A percentile compares a stretch with the other conserved stretches of the same genome.
Evolutionary conservation across 768 basidiomycete species (phyloP).

Genomic region (Mycena epipterygia): DNA sequence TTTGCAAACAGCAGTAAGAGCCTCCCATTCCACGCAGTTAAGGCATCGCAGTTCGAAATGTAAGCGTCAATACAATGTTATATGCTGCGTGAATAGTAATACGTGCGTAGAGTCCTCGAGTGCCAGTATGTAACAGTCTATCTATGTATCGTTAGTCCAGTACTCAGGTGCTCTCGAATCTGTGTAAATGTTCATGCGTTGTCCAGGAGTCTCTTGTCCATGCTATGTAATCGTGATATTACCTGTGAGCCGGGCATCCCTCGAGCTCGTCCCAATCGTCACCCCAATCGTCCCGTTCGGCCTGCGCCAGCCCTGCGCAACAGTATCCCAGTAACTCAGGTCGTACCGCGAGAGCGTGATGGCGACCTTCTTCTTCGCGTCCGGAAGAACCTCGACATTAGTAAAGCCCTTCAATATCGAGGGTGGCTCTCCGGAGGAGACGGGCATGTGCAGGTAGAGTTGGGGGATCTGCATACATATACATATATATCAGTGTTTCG

Average conservation of each 20-base stretch:
- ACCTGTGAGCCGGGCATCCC: constrained; percentile 69
- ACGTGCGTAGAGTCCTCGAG: too few relatives aligned
- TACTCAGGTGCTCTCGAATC: too few relatives aligned
- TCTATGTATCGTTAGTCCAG: too few relatives aligned
- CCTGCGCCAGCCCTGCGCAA: constrained; percentile 79
- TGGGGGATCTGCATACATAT: constrained; percentile 69
- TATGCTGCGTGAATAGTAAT: too few relatives aligned
- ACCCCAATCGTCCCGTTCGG: constrained; percentile 75
- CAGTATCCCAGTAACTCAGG: constrained; percentile 83
- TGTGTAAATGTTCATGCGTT: too few relatives aligned
- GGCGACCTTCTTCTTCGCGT: constrained; percentile 59
- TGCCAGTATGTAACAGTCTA: too few relatives aligned
- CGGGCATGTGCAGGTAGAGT: constrained; percentile 79
- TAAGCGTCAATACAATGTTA: too few relatives aligned
- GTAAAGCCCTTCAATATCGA: constrained; percentile 80
- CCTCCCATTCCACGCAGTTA: too few relatives aligned
- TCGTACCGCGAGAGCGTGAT: constrained; percentile 78
- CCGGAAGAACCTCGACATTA: constrained; percentile 64
- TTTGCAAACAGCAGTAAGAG: too few relatives aligned
- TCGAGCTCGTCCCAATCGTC: constrained; percentile 77
- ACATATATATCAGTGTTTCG: background rate
- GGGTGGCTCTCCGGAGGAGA: constrained; percentile 76
- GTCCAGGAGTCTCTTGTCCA: too few relatives aligned
- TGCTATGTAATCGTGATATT: constrained; percentile 39
- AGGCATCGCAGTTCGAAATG: too few relatives aligned